These are phyloP conservation scores for Barnettozyma hawaiiensis DNA, from an alignment of 1,139 yeast genomes.

Conservation along the genomic window DNA sequence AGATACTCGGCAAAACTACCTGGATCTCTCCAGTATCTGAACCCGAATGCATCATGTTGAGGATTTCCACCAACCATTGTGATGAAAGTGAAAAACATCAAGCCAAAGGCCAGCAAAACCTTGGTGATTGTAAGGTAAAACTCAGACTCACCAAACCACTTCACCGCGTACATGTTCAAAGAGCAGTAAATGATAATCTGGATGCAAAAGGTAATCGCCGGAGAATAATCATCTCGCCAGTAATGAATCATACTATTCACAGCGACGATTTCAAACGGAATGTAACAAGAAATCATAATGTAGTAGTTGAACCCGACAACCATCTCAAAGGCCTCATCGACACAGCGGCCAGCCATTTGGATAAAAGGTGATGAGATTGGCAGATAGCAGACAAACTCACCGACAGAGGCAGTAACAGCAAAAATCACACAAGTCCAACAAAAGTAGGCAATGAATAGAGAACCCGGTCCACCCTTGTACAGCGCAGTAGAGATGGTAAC, in stretches of 20 bases:
- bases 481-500: constrained; percentile 64
- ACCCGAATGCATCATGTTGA: constrained; percentile 56
- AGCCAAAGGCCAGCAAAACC: constrained; percentile 62
- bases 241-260: constrained; percentile 57
- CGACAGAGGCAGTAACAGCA: constrained; percentile 61
- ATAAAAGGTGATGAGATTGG: constrained; percentile 62
- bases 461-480: constrained; percentile 64
- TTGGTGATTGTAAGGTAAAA: constrained; percentile 50
- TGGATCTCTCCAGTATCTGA: constrained; percentile 60
- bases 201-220: constrained; percentile 51
- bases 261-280: constrained; percentile 77
- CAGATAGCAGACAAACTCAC: constrained; percentile 74
- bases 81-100: constrained; percentile 63
- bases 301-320: constrained; percentile 75
- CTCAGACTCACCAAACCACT: constrained; percentile 49
- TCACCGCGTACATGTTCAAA: constrained; percentile 45
- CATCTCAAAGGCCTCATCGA: constrained; percentile 66
- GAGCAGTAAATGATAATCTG: constrained; percentile 38
- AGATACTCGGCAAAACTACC: constrained; percentile 47
- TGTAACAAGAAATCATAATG: constrained; percentile 59
- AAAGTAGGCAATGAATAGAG: constrained; percentile 53
- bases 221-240: constrained; percentile 50
- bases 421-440: constrained; percentile 51
- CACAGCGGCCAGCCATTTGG: constrained; percentile 47
- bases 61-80: constrained; percentile 86